These are phyloP conservation scores for Phalaenopsis aphrodite DNA, from an alignment of 106 monocot species.

Conservation along the genomic window DNA sequence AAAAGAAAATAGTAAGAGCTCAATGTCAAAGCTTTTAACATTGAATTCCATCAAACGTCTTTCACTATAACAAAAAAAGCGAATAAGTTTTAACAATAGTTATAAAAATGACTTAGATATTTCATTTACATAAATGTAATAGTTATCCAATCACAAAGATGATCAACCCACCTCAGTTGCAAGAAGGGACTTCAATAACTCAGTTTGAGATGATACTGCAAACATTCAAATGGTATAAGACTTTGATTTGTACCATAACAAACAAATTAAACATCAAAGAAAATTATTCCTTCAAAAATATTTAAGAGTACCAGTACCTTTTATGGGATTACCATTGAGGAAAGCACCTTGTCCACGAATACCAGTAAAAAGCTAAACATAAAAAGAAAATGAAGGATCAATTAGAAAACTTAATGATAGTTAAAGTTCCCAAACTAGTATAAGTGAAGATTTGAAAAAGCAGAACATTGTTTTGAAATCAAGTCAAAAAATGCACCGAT, in stretches of 20 bases:
- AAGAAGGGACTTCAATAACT: conserved; percentile 83
- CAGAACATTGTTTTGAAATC: neutral
- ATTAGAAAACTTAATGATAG: neutral
- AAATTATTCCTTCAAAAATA: neutral
- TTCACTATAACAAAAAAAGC: neutral
- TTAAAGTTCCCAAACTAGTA: neutral
- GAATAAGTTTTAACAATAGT: neutral
- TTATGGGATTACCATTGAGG: conserved; percentile 77
- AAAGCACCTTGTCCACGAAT: conserved; percentile 89
- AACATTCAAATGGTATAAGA: conserved; percentile 7
- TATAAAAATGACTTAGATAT: neutral
- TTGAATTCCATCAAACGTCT: neutral
- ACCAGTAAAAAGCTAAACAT: conserved; percentile 62
- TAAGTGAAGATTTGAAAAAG: neutral
- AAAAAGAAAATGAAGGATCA: neutral
- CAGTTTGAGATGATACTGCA: conserved; percentile 74
- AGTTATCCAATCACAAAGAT: conserved; percentile 5
- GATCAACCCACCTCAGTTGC: conserved; percentile 68
- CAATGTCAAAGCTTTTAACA: neutral
- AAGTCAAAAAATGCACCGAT: neutral
- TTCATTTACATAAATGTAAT: neutral
- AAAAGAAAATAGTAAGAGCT: neutral
- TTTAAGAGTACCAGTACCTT: conserved; percentile 27
- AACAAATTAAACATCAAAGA: neutral
- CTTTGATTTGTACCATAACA: neutral